Evolutionary conservation across 202 grass and related monocot genomes (phyloP), one percentile per base, ranked within the genome.

Genomic region (Schoenoplectus tabernaemontani): DNA sequence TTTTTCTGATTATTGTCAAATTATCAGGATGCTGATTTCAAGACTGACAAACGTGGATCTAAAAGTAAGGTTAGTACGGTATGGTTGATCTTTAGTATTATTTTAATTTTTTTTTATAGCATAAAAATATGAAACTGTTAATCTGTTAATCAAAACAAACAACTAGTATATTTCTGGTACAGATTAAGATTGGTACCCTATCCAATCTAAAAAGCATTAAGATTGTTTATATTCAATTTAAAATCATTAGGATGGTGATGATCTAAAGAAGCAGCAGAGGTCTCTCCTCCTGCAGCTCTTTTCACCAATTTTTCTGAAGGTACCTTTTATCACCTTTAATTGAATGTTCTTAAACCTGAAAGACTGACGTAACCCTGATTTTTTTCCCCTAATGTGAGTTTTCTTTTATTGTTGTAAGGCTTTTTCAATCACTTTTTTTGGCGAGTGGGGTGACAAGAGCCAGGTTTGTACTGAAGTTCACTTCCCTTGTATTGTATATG

Each of bases 381-480:
- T 16, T 78, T 78, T 43, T 63, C 24, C 24, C n/a, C 16, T 56
- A 56, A 56, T 7, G 16, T 76, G 71, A 56, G 28, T 20, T 30
- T 36, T 76, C 28, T 28, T 56, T 83, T 78, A 33, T 78, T 80
- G 73, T 86, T 17, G 87, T 54, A 3, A 99, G 96, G 92, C 96
- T 71, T 99, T 99, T 88, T 99, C 95, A 58, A 92, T 97, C 67
- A 99, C 90, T 32, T 99, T 99, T 84, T 96, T 99, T 83, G 96
- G 96, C 5, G 96, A 99, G 51, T 99, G 96, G 96, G 96, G 96
- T 89, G 96, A 99, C 81, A 99, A 96, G 67, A 99, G 96, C 70
- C 96, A 99, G 92, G 96, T 96, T 91, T 53, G 9, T 76, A 41
- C 36, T 48, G 46, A 70, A 69, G 30, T 76, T 60, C 19, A 83